A percentile compares a stretch with the other conserved stretches of the same genome.
Conservation (phyloP, 2,329 filamentous ascomycete genomes). For the Dactylonectria estremocensis region DNA sequence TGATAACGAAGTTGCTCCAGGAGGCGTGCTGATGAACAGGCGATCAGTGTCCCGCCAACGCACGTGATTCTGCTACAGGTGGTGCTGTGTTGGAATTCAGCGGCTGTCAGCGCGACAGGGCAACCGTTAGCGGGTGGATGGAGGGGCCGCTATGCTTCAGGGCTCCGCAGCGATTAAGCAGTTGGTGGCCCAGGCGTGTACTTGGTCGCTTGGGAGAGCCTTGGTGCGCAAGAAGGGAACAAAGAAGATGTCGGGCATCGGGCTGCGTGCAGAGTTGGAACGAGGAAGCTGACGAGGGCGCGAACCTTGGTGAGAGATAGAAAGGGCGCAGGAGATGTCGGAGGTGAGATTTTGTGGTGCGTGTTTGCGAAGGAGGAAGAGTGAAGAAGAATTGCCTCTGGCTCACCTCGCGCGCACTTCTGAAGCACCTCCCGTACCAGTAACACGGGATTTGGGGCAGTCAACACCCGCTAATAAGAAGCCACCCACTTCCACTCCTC, state of each 20-base stretch:
- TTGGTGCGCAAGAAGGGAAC: no score
- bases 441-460: background rate
- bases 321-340: background rate
- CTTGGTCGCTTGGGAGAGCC: background rate
- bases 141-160: conserved; percentile 13
- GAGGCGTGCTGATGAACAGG: conserved; percentile 43
- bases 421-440: background rate
- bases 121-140: conserved; percentile 34
- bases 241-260: no score
- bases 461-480: background rate
- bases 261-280: background rate
- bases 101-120: conserved; percentile 28
- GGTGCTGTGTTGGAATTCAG: conserved; percentile 36
- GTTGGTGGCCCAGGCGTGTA: background rate
- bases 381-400: conserved; percentile 1
- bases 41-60: conserved; percentile 43
- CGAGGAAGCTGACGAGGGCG: background rate
- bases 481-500: background rate
- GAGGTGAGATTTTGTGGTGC: background rate
- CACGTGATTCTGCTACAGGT: conserved; percentile 45
- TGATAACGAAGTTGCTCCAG: conserved; percentile 43
- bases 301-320: background rate
- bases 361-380: conserved; percentile 8
- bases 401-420: conserved; percentile 4
- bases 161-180: conserved; percentile 4